Evolutionary conservation across 129 eudicot species (phyloP).

Genomic region (Artemisia argyi): DNA sequence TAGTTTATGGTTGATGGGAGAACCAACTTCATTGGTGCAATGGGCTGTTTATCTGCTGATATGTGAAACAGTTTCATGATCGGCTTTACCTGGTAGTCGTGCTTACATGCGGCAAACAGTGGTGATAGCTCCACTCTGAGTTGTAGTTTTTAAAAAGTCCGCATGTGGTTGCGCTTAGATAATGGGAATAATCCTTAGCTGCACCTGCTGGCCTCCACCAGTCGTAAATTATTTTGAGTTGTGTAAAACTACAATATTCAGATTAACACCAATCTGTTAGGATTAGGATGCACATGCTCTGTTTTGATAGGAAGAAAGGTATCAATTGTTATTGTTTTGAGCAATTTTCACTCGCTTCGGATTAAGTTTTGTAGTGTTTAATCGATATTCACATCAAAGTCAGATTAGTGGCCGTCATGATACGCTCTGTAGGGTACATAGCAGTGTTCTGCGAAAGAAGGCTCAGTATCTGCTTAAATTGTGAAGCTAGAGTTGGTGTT

Average conservation of each 20-base stretch:
- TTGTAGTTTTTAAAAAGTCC: constrained; percentile 23
- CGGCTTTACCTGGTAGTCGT: too few relatives aligned
- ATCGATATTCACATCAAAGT: not conserved
- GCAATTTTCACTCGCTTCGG: not conserved
- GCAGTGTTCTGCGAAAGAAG: constrained; percentile 12
- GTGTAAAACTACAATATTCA: not conserved
- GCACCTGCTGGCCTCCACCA: not conserved
- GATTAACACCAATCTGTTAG: constrained; percentile 18
- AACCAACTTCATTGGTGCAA: constrained; percentile 5
- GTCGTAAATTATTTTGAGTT: not conserved
- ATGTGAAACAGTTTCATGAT: not conserved
- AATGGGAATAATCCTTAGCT: constrained; percentile 13
- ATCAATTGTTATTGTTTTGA: constrained; percentile 8
- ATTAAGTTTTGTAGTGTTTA: not conserved
- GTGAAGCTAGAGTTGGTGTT: constrained; percentile 14
- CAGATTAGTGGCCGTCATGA: constrained; percentile 12
- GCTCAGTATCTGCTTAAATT: constrained; percentile 6
- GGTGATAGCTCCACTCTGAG: constrained; percentile 15
- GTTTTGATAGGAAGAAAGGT: constrained; percentile 21
- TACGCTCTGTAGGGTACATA: constrained; percentile 17
- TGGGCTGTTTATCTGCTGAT: constrained; percentile 14
- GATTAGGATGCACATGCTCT: constrained; percentile 12
- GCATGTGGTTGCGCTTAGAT: constrained; percentile 9
- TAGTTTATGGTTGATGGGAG: not conserved
- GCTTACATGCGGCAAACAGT: constrained; percentile 7